Evolutionary conservation across 768 basidiomycete genomes (phyloP).

Genomic region (Collybia mongolica): DNA sequence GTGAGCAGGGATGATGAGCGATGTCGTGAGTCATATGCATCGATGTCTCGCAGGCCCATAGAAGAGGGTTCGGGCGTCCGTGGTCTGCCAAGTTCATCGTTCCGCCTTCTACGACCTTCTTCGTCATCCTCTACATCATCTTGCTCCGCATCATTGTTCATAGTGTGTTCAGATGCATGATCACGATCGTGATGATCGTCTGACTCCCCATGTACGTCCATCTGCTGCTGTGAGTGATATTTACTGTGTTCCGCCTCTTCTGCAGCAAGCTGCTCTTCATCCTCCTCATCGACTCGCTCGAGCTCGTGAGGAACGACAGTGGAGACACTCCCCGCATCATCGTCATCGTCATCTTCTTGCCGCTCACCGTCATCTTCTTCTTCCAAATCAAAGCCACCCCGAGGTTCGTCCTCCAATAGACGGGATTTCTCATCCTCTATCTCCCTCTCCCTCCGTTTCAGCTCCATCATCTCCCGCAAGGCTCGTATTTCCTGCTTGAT

Average conservation of each 20-base stretch:
- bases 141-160: background rate
- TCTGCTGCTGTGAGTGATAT: conserved; percentile 17
- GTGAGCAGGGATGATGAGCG: conserved; percentile 11
- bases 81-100: conserved; percentile 66
- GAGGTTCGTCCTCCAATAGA: conserved; percentile 12
- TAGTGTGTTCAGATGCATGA: no score
- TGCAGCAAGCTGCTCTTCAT: conserved; percentile 52
- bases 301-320: conserved; percentile 72
- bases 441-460: conserved; percentile 48
- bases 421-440: conserved; percentile 4
- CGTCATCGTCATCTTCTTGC: conserved; percentile 42
- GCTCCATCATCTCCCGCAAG: conserved; percentile 72
- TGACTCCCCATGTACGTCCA: conserved; percentile 6
- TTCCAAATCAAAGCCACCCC: conserved; percentile 29
- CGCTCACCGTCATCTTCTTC: conserved; percentile 29
- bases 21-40: conserved; percentile 9
- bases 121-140: conserved; percentile 31
- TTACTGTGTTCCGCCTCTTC: conserved; percentile 21
- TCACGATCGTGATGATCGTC: background rate
- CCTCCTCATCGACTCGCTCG: conserved; percentile 74
- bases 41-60: conserved; percentile 26
- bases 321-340: conserved; percentile 66
- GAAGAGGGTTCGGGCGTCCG: conserved; percentile 77
- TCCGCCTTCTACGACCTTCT: conserved; percentile 50
- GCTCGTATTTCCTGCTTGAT: conserved; percentile 76